Base-by-base conservation (phyloP, 345 rosid species). In the Hibiscus syriacus region DNA sequence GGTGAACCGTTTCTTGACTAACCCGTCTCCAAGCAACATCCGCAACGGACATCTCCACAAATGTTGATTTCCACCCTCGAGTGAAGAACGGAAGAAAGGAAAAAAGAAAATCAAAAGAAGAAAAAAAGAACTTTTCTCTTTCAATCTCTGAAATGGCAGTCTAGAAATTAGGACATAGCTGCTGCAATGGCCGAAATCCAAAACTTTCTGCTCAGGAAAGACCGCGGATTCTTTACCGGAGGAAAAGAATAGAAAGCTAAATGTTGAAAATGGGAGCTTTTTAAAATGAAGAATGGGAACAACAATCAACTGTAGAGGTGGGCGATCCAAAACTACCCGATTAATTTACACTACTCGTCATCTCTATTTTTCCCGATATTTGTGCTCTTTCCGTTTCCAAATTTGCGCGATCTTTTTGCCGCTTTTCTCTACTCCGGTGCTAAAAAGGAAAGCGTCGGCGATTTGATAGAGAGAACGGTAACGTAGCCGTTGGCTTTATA, bases 1-100 rank as follows among this genome's bases (percentile, higher is more conserved):
- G 75, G 61, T 49, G 77, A 36, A 64, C 71, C 59, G 80, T 74
- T 76, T 80, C 89, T 69, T 74, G 73, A 10, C 55, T 73, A 71
- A 78, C 68, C 43, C 92, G 87, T 61, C 82, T 86, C 76, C 80
- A 66, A 36, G 90, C 90, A 70, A 90, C 85, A 68, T 78, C 93
- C 53, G 85, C 94, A 54, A 71, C 84, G 19, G 91, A 89, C 98
- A 93, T 88, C 60, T 79, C 78, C 22, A 66, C 54, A 45, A 45
- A 45, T 45, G 38, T 25, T 64, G 53, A 12, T 43, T 34, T 29
- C 34, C 62, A 20, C 49, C 27, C 41, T 30, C 66, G 12, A 34
- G 36, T 54, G 13, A 16, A 16, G 66, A 71, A 59, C 20, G 25
- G 36, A 74, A 0, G 11, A 48, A 72, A 32, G 55, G 1, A 20